These are phyloP conservation scores for Pseudonectria foliicola DNA, from an alignment of 2,329 filamentous ascomycete genomes.

Conservation along the genomic window DNA sequence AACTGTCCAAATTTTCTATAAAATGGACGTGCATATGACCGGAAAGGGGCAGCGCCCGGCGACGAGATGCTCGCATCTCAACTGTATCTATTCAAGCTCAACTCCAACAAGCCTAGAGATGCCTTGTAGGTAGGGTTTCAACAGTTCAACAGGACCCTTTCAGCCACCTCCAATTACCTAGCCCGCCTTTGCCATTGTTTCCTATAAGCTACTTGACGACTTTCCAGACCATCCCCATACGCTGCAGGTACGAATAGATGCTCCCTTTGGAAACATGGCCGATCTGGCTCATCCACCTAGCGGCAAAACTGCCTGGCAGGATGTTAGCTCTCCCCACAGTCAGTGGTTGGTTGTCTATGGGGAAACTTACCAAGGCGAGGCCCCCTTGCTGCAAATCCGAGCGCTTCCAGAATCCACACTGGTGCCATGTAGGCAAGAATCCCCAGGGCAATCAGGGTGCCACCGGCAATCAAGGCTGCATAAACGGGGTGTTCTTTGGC, in stretches of 20 bases:
- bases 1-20: too few species aligned
- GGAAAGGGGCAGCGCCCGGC: too few species aligned
- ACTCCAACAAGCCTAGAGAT: too few species aligned
- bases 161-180: too few species aligned
- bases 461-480: conserved; percentile 10
- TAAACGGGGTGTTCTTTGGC: conserved; percentile 14
- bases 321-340: background rate
- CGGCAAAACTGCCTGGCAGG: conserved; percentile 13
- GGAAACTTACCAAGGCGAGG: conserved; percentile 11
- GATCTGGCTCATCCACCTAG: conserved; percentile 17
- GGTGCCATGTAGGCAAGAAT: conserved; percentile 13
- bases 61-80: too few species aligned
- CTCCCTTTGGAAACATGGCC: conserved; percentile 11
- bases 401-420: conserved; percentile 12
- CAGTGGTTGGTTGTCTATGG: fast-evolving
- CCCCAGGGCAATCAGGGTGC: conserved; percentile 12
- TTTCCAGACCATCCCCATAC: conserved; percentile 12
- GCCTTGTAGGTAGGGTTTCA: too few species aligned
- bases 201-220: too few species aligned
- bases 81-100: too few species aligned
- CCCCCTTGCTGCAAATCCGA: conserved; percentile 13
- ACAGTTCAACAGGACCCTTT: too few species aligned
- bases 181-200: too few species aligned
- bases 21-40: too few species aligned
- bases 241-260: conserved; percentile 16